Base-by-base conservation (phyloP, 2,329 filamentous ascomycete genomes). In the Tolypocladium nubicola region DNA sequence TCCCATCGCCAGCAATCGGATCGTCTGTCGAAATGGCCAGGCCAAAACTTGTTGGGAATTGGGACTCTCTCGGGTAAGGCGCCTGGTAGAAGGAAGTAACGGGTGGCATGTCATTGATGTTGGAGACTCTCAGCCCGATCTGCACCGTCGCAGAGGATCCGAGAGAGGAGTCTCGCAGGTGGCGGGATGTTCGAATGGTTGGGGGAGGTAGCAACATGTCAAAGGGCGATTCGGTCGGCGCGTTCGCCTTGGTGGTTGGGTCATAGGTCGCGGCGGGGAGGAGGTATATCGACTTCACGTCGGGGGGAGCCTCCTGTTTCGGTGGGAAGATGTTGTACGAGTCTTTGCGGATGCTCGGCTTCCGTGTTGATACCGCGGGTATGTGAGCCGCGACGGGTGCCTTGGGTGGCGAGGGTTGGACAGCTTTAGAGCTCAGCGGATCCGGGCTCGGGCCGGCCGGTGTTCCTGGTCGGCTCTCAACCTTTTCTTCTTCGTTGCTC, bases 101-200 rank as follows among this genome's bases (percentile, higher is more conserved):
- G 9, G 62, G 72, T 1, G 73, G 70, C 60, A 82, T 76, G 61
- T 82, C 79, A 16, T 78, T 72, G 38, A 80, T 76, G 56, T 78
- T 83, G 33, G 86, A 89, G 57, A 89, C 75, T 13, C 86, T 80
- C 19, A 89, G 75, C 1, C 86, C 86, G 55, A 89, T 89, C 65
- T 88, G 85, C 13, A 89, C 85, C 0, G 85, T 89, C 30, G 85
- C 85, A 11, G 82, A 82, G 50, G 86, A 88, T 19, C 76, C 76
- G 47, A 84, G 75, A 1, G 86, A 89, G 6, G 83, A 84, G 58
- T 83, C 76, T 50, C 85, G 78, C 21, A 75, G 73, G 64, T 81
- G 80, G n/a, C 76, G 73, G 1, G 61, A 61, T 14, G 63, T 53
- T 55, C 76, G 75, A 47, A 79, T 70, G 1, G 70, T 72, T 4